These are phyloP conservation scores for Linnemannia hyalina DNA, from an alignment of 192 early-diverging fungal genomes.

Conservation along the genomic window DNA sequence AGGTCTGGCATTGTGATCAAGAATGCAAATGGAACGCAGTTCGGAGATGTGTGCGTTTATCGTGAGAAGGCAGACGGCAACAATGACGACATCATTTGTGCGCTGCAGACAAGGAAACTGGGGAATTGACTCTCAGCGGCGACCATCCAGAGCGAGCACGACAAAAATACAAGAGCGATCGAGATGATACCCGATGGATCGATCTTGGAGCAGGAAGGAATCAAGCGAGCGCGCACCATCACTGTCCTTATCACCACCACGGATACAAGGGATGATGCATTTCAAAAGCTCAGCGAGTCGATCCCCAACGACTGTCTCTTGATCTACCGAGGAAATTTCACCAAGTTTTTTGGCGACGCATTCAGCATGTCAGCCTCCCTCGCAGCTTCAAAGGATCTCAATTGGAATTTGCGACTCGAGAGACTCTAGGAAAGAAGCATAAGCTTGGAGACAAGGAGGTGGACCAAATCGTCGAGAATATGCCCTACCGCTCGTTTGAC, in stretches of 20 bases:
- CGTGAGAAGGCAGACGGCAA: conserved; percentile 17
- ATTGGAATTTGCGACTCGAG: conserved; percentile 18
- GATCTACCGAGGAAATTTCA: conserved; percentile 12
- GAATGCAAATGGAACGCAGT: conserved; percentile 24
- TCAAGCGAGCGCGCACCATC: conserved; percentile 11
- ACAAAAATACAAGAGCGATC: conserved; percentile 11
- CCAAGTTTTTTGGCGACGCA: conserved; percentile 6
- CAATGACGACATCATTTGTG: conserved; percentile 17
- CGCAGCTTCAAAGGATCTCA: conserved; percentile 10
- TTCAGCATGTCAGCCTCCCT: conserved; percentile 14
- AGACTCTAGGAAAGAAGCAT: conserved; percentile 11
- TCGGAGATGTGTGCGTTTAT: conserved; percentile 23
- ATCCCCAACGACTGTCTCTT: conserved; percentile 19
- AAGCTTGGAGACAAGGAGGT: conserved; percentile 5
- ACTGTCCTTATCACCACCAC: conserved; percentile 18
- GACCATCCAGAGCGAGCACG: not conserved
- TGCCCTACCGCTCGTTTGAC: conserved; percentile 21
- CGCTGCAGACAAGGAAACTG: conserved; percentile 20
- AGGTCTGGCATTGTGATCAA: conserved; percentile 22
- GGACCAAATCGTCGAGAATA: conserved; percentile 7
- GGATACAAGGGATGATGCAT: not conserved
- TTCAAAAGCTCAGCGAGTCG: not conserved
- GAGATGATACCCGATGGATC: conserved; percentile 2
- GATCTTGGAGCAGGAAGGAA: conserved; percentile 8
- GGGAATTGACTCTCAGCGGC: not conserved